phyloP scores from a whole-genome alignment of 2,329 filamentous ascomycete species.

The Ascochyta pisi region DNA sequence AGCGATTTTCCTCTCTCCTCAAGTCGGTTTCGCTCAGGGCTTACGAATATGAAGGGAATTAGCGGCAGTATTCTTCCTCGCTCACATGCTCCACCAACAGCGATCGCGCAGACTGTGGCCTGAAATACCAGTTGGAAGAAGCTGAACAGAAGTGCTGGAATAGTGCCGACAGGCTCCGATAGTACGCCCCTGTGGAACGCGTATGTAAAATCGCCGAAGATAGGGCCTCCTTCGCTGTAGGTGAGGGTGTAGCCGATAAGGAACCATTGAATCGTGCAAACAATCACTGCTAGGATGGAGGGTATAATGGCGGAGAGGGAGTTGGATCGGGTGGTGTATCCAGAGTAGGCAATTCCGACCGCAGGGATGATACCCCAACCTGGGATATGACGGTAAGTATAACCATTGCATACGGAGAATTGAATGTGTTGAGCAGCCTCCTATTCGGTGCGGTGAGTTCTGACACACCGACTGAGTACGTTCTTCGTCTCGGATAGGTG shows the following conservation, averaged over 20 bases:
- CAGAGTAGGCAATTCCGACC: conserved; percentile 59
- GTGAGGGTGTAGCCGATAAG: conserved; percentile 58
- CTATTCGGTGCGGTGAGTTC: no score
- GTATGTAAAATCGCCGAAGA: conserved; percentile 57
- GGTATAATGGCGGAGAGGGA: conserved; percentile 59
- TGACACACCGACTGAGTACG: no score
- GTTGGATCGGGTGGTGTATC: conserved; percentile 58
- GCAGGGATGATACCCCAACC: conserved; percentile 61
- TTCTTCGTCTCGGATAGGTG: no score
- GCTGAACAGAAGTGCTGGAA: conserved; percentile 59
- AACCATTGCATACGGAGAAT: neutral
- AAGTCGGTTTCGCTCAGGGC: conserved; percentile 1
- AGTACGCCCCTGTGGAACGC: conserved; percentile 56
- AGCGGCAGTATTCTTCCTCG: conserved; percentile 55
- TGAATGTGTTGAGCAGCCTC: no score
- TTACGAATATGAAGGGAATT: conserved; percentile 57
- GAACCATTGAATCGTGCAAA: conserved; percentile 61
- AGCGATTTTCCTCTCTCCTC: neutral
- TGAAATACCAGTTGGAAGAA: conserved; percentile 61
- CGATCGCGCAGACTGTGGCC: conserved; percentile 60
- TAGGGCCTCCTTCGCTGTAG: conserved; percentile 55
- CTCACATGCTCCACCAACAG: conserved; percentile 58
- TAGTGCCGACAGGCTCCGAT: conserved; percentile 57
- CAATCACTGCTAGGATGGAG: conserved; percentile 55
- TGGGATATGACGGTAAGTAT: conserved; percentile 1